A percentile compares a stretch with the other conserved stretches of the same genome.
These are phyloP conservation scores for Lachnum nothofagi DNA, from an alignment of 2,329 filamentous ascomycete genomes.

Conservation along the genomic window DNA sequence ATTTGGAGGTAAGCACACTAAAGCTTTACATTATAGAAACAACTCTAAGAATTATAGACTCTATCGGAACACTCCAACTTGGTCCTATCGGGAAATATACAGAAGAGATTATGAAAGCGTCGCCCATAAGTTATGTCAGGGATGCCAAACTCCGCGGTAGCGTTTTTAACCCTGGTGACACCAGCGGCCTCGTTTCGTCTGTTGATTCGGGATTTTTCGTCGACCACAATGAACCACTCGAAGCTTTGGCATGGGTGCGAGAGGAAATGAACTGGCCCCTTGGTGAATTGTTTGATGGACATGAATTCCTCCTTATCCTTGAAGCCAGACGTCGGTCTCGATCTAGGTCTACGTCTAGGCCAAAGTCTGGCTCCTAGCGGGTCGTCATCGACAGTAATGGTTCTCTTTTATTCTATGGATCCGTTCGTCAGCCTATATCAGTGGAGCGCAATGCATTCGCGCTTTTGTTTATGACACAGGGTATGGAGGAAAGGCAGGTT, in stretches of 20 bases:
- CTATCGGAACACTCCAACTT: conserved; percentile 24
- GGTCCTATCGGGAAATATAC: conserved; percentile 32
- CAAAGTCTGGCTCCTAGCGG: conserved; percentile 5
- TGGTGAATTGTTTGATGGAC: conserved; percentile 30
- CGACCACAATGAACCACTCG: conserved; percentile 35
- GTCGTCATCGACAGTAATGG: conserved; percentile 2
- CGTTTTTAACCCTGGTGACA: conserved; percentile 32
- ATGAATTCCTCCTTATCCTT: conserved; percentile 24
- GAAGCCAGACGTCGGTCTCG: conserved; percentile 25
- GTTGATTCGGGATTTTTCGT: conserved; percentile 37
- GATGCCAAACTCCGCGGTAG: conserved; percentile 34
- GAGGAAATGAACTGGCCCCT: conserved; percentile 31
- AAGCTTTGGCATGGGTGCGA: conserved; percentile 28
- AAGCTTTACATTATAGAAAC: conserved; percentile 10
- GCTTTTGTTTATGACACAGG: background rate
- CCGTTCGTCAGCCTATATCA: conserved; percentile 3
- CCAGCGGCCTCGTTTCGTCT: conserved; percentile 31
- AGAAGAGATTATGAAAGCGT: conserved; percentile 32
- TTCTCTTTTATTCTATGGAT: conserved; percentile 2
- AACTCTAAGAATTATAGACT: conserved; percentile 19
- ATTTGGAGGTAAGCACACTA: conserved; percentile 29
- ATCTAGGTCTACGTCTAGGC: conserved; percentile 18
- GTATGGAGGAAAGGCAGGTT: conserved; percentile 3
- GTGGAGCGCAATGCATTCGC: background rate
- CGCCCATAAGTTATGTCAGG: conserved; percentile 35